Conservation (phyloP, 208 protist genomes). For the Acanthamoeba royreba region DNA sequence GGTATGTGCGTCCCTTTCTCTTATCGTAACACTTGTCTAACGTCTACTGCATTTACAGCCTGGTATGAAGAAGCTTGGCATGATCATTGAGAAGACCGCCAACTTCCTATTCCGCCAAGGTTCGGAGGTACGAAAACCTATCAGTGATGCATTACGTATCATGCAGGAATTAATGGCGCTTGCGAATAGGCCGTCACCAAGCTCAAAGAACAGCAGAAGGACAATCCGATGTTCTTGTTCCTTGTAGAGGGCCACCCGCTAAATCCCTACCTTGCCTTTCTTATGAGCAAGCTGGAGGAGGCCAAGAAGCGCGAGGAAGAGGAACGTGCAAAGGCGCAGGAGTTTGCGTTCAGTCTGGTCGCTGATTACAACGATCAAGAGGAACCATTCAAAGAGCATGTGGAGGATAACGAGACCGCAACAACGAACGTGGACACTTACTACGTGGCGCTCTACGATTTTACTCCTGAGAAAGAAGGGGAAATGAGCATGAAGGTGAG, state of each 20-base stretch:
- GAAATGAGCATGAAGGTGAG: not conserved
- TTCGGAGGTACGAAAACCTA: not conserved
- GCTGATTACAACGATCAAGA: not conserved
- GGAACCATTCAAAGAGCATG: not conserved
- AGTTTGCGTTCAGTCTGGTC: not conserved
- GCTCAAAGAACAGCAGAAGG: not conserved
- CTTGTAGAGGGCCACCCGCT: slow-evolving; percentile 32
- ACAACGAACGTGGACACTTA: not conserved
- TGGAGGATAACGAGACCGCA: not conserved
- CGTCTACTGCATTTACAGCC: not conserved
- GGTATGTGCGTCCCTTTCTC: not conserved
- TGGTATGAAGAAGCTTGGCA: not conserved
- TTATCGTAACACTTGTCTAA: not conserved
- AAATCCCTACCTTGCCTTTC: not conserved
- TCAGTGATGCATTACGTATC: not conserved
- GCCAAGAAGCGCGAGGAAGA: not conserved
- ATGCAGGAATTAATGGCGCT: not conserved
- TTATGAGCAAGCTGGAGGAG: not conserved
- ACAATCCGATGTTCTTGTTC: slow-evolving; percentile 22
- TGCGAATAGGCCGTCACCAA: not conserved
- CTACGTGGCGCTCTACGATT: not conserved
- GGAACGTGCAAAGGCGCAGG: not conserved
- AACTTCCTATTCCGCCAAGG: not conserved
- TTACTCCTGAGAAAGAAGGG: not conserved
- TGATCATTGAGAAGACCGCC: slow-evolving; percentile 18